These are phyloP conservation scores for Camelina laxa DNA, from an alignment of 345 rosid species.

Conservation along the genomic window DNA sequence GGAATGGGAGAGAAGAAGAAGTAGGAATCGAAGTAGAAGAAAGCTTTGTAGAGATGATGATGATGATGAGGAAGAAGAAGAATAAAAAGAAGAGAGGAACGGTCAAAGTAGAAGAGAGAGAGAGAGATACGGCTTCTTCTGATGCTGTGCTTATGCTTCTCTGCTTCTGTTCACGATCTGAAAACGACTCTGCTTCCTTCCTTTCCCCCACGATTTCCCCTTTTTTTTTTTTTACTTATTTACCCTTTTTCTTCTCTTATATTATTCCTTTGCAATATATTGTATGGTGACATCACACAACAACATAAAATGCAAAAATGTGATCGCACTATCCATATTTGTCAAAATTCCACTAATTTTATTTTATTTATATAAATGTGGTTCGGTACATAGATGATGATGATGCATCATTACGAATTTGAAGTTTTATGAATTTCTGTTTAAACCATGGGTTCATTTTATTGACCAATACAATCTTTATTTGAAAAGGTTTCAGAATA, in stretches of 20 bases:
- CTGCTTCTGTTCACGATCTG: conserved; percentile 41
- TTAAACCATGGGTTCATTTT: no score
- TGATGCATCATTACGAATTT: no score
- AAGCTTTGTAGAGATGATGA: not conserved
- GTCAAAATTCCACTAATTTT: no score
- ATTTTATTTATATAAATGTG: no score
- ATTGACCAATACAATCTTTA: no score
- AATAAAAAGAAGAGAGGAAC: conserved; percentile 39
- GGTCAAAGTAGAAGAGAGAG: conserved; percentile 54
- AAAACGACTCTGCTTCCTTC: conserved; percentile 46
- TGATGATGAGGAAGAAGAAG: conserved; percentile 19
- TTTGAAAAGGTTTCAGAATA: no score
- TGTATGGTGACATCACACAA: no score
- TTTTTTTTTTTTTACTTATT: not conserved
- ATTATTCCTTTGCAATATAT: not conserved
- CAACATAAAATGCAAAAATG: not conserved
- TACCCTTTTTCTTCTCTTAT: conserved; percentile 5
- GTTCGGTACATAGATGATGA: no score
- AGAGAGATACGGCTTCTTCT: conserved; percentile 27
- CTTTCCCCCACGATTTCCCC: conserved; percentile 27
- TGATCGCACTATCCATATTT: not conserved
- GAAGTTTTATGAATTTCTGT: no score
- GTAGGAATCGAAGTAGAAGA: conserved; percentile 27
- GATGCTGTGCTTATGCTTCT: conserved; percentile 18
- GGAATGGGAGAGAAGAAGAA: conserved; percentile 21